Conservation (phyloP, 805 yeast species). For the Yamadazyma endophytica region DNA sequence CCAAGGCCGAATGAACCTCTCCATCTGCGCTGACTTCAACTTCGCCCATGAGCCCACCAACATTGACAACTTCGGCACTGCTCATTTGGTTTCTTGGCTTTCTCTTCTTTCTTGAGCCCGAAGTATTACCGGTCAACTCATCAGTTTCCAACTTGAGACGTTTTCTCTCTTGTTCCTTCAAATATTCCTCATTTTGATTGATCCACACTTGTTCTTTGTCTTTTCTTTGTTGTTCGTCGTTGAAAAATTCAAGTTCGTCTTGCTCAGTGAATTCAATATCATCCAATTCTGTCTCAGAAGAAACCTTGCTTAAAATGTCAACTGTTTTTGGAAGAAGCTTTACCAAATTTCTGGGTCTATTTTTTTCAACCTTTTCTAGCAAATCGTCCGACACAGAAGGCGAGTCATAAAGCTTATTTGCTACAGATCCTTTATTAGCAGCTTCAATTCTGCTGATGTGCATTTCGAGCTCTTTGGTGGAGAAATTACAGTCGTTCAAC, state of each 20-base stretch:
- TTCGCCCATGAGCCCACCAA: constrained; percentile 1
- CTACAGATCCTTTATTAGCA: neutral
- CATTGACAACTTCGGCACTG: neutral
- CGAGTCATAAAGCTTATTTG: constrained; percentile 3
- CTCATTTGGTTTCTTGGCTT: too few relatives aligned
- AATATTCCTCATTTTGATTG: constrained; percentile 80
- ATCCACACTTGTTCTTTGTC: constrained; percentile 83
- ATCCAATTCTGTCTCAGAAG: constrained; percentile 58
- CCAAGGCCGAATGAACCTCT: constrained; percentile 61
- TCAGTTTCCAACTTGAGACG: constrained; percentile 84
- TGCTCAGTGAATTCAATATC: constrained; percentile 61
- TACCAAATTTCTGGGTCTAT: constrained; percentile 47
- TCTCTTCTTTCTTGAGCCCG: constrained; percentile 42
- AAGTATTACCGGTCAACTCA: constrained; percentile 70
- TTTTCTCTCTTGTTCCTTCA: constrained; percentile 81
- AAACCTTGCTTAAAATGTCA: constrained; percentile 47
- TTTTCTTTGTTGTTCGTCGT: constrained; percentile 52
- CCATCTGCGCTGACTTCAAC: constrained; percentile 15
- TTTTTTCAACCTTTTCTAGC: constrained; percentile 16
- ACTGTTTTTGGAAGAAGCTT: constrained; percentile 52
- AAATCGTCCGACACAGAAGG: constrained; percentile 8
- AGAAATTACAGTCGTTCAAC: constrained; percentile 26
- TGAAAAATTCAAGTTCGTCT: constrained; percentile 67
- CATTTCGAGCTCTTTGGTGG: constrained; percentile 17
- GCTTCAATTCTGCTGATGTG: constrained; percentile 15